Evolutionary conservation across 106 monocot species (phyloP).

Genomic region (Hemerocallis citrina): DNA sequence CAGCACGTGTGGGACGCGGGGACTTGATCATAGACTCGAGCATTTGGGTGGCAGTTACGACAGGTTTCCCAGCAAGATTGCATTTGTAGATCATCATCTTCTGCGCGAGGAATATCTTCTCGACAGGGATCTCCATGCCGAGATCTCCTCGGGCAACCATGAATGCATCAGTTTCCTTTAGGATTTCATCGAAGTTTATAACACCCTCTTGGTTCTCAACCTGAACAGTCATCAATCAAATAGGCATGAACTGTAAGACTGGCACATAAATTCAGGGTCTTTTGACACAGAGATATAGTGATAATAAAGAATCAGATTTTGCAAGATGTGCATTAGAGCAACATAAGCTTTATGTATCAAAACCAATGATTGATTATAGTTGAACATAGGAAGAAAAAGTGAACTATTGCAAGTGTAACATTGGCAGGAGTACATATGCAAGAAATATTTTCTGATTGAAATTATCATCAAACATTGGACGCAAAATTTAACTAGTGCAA

Average conservation of each 20-base stretch:
- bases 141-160: constrained; percentile 63
- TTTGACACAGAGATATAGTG: neutral
- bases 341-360: neutral
- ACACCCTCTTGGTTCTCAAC: constrained; percentile 76
- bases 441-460: neutral
- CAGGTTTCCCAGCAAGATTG: constrained; percentile 50
- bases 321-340: too few species aligned
- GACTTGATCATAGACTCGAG: constrained; percentile 75
- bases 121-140: constrained; percentile 59
- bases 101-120: constrained; percentile 58
- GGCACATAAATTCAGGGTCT: too few species aligned
- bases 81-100: constrained; percentile 80
- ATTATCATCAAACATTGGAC: neutral
- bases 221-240: constrained; percentile 12
- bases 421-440: neutral
- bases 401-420: neutral
- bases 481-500: neutral
- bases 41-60: constrained; percentile 75
- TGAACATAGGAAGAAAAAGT: neutral
- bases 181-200: constrained; percentile 53
- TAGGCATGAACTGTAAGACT: neutral
- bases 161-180: constrained; percentile 37
- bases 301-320: neutral
- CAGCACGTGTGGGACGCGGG: constrained; percentile 59
- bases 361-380: neutral